Evolutionary conservation across 257 asterid genomes (phyloP), one percentile per base, ranked within the genome.

Genomic region (Solanum virginianum): DNA sequence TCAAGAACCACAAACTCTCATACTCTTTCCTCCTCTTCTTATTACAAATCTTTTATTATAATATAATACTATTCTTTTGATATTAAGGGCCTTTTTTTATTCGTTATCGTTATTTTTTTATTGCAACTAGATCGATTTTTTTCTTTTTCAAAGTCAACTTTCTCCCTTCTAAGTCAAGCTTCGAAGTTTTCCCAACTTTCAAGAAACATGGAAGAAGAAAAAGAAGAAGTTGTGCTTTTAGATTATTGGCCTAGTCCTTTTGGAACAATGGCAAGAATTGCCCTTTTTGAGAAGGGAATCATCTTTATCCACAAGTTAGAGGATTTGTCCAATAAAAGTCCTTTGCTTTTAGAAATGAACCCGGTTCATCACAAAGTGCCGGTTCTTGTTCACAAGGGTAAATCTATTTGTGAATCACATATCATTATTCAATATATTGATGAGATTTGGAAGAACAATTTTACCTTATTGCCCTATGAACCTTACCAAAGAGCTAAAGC

Each of bases 331-430:
- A 49, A 71, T 45, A 87, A 85, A 74, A 85, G 89, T 22, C 32
- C 53, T 10, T 49, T 81, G 12, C 89, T 87, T 22, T 56, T 74
- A n/a, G 36, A 85, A 26, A 82, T 87, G 85, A 87, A 87, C 82
- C 88, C 86, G 9, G 59, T 87, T 75, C 66, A 87, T 60, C 77
- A 65, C 16, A 41, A 26, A 16, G 70, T 87, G 3, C 88, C 89
- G 22, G 86, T 87, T 83, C 22, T 87, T 39, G 43, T 87, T 45
- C 86, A 85, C 11, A 66, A 85, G 10, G 89, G 85, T 47, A 87
- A 87, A 16, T 29, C 89, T 1, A 3, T 87, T 54, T 87, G 89
- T 63, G 89, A 87, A 75, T 87, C 89, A 41, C 57, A 81, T 72
- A 85, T 82, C 39, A 85, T 87, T 17, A 68, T 87, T 72, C 79